These are phyloP conservation scores for Erysimum cheiranthoides DNA, from an alignment of 345 rosid genomes.

Conservation along the genomic window DNA sequence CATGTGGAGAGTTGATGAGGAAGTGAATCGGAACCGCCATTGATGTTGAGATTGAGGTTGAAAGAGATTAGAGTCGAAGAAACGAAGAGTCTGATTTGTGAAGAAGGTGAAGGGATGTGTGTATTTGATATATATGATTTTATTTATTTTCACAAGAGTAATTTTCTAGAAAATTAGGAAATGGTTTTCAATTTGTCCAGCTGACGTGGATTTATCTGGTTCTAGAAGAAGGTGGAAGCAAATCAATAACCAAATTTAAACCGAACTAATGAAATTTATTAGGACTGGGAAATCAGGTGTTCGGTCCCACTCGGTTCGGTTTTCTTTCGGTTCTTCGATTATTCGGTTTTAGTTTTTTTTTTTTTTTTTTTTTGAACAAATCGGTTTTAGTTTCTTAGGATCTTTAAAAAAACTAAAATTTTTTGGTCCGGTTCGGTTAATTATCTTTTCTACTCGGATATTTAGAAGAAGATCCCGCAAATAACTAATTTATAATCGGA, in stretches of 20 bases:
- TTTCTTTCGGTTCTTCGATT: no score
- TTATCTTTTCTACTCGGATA: no score
- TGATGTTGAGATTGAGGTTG: neutral
- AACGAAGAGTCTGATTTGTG: neutral
- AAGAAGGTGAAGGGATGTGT: neutral
- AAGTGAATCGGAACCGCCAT: constrained; percentile 32
- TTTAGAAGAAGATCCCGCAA: no score
- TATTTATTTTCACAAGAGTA: neutral
- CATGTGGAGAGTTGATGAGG: constrained; percentile 19
- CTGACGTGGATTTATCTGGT: constrained; percentile 1
- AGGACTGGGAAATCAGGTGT: no score
- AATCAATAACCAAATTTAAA: constrained; percentile 3
- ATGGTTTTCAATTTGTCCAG: neutral
- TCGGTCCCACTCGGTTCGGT: no score
- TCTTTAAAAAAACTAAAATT: no score
- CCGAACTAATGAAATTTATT: no score
- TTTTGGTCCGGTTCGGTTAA: no score
- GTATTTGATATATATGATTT: neutral
- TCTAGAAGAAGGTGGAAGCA: neutral
- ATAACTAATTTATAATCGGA: no score
- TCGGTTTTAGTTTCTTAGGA: no score
- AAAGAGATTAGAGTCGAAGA: neutral
- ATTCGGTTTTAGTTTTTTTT: no score
- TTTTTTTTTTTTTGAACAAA: no score
- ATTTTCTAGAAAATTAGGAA: neutral